A percentile compares a stretch with the other conserved stretches of the same genome.
Conservation (phyloP, 2,329 filamentous ascomycete genomes). For the Immersiporthe knoxdaviesiana region DNA sequence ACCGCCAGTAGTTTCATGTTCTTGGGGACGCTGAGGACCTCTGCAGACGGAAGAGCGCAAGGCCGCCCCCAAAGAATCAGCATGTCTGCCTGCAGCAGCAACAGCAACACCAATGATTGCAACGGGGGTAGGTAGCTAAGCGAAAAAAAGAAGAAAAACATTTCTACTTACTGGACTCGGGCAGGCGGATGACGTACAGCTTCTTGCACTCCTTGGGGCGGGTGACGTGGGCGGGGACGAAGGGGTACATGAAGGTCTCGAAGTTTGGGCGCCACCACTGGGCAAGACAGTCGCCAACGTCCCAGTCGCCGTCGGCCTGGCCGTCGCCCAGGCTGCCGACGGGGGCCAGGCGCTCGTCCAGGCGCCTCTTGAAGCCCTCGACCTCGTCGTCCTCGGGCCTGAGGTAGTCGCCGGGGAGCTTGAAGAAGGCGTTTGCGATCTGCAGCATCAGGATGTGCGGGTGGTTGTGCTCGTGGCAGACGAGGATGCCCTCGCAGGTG, state of each 20-base stretch:
- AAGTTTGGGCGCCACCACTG: constrained; percentile 99
- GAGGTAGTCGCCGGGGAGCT: constrained; percentile 95
- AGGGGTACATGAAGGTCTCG: constrained; percentile 99
- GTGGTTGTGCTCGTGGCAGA: constrained; percentile 99
- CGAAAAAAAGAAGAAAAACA: too few relatives aligned
- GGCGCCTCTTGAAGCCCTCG: constrained; percentile 87
- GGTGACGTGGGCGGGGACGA: constrained; percentile 93
- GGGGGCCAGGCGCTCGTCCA: constrained; percentile 92
- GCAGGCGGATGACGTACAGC: constrained; percentile 94
- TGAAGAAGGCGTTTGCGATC: constrained; percentile 99
- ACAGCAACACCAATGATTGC: too few relatives aligned
- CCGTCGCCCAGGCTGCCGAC: constrained; percentile 85
- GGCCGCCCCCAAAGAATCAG: constrained; percentile 3
- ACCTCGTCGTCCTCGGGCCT: constrained; percentile 88
- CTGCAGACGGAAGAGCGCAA: constrained; percentile 55
- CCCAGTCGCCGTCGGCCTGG: constrained; percentile 85
- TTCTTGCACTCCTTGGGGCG: constrained; percentile 99
- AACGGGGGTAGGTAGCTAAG: background rate
- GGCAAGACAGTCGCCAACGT: constrained; percentile 90
- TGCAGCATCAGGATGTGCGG: constrained; percentile 98
- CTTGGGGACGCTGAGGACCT: constrained; percentile 94
- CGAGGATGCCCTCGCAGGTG: constrained; percentile 93
- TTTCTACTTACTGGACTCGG: constrained; percentile 78
- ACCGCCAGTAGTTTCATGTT: constrained; percentile 99
- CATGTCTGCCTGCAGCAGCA: background rate